These are phyloP conservation scores for Geotrichum macrosporum DNA, from an alignment of 1,139 yeast species.

Conservation along the genomic window DNA sequence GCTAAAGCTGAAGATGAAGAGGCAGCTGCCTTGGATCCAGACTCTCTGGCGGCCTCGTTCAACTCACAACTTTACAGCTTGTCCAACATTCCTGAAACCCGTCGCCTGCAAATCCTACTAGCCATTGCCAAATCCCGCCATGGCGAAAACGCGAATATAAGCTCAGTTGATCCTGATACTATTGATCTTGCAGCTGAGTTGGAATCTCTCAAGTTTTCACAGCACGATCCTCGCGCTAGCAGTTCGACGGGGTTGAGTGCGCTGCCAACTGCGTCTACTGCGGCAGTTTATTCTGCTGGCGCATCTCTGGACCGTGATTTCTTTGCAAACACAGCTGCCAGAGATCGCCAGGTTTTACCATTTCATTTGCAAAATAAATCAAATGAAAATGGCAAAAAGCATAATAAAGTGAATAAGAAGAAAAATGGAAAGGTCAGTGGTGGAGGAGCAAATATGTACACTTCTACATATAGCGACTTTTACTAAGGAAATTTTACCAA, in stretches of 20 bases:
- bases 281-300: constrained; percentile 53
- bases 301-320: constrained; percentile 80
- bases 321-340: constrained; percentile 60
- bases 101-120: constrained; percentile 62
- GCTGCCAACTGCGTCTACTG: constrained; percentile 35
- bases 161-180: constrained; percentile 42
- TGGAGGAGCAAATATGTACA: constrained; percentile 13
- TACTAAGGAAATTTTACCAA: too few relatives aligned
- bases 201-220: constrained; percentile 69
- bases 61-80: constrained; percentile 70
- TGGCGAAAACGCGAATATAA: constrained; percentile 19
- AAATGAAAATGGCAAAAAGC: constrained; percentile 54
- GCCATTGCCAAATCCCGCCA: constrained; percentile 39
- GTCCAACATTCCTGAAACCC: constrained; percentile 55
- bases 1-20: constrained; percentile 24
- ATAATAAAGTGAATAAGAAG: constrained; percentile 74
- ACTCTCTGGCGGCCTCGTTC: constrained; percentile 52
- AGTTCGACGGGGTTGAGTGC: constrained; percentile 28
- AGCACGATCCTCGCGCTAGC: constrained; percentile 52
- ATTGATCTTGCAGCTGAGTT: constrained; percentile 69
- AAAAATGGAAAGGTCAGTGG: constrained; percentile 38
- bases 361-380: constrained; percentile 51
- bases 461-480: constrained; percentile 19
- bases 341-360: constrained; percentile 63
- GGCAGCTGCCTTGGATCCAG: constrained; percentile 30